Conservation (phyloP, 1,284 basidiomycete genomes). For the Boletus smithii region DNA sequence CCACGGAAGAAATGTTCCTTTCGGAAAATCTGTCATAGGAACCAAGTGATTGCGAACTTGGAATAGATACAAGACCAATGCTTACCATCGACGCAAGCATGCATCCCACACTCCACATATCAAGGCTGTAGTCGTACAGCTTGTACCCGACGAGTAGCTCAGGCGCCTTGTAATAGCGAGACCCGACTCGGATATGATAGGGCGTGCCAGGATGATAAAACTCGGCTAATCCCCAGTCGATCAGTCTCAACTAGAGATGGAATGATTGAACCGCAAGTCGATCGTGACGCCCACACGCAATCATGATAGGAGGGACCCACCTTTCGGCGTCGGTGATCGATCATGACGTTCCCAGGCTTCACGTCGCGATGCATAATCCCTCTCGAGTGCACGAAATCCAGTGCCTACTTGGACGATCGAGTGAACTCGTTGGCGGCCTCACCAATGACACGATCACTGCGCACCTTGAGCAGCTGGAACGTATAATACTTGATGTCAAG, state of each 20-base stretch:
- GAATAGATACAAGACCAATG: background rate
- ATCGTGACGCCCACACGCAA: background rate
- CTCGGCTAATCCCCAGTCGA: conserved; percentile 92
- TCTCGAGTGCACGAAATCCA: conserved; percentile 86
- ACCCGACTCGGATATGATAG: conserved; percentile 89
- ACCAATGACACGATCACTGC: conserved; percentile 10
- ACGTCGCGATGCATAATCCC: conserved; percentile 92
- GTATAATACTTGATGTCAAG: conserved; percentile 84
- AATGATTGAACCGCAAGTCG: background rate
- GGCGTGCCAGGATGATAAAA: conserved; percentile 87
- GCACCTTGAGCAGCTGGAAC: conserved; percentile 77
- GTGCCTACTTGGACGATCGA: conserved; percentile 46
- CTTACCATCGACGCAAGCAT: conserved; percentile 85
- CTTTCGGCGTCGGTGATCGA: conserved; percentile 77
- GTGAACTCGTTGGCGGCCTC: background rate
- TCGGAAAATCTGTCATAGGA: conserved; percentile 64
- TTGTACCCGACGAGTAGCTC: conserved; percentile 86
- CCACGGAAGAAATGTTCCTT: conserved; percentile 92
- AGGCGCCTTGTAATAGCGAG: conserved; percentile 86
- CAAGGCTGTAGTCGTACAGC: conserved; percentile 81
- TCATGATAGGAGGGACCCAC: conserved; percentile 37
- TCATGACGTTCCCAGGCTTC: conserved; percentile 92
- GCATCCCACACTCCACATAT: conserved; percentile 88
- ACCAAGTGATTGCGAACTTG: conserved; percentile 17
- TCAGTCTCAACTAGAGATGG: conserved; percentile 61